Conservation (phyloP, 116 monocot genomes). For the Zostera marina region DNA sequence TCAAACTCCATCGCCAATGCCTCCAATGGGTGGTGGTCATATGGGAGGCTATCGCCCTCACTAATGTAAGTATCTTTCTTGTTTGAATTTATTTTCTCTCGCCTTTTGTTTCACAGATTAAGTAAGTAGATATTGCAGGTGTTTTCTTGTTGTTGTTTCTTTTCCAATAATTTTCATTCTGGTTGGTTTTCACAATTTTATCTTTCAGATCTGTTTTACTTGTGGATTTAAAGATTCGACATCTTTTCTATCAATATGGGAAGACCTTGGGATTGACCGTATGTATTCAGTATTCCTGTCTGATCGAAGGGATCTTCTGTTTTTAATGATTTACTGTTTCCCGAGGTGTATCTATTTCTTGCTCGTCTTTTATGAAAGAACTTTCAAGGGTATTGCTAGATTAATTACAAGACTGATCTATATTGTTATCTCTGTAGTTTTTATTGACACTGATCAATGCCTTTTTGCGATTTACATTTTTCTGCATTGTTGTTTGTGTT, state of each 20-base stretch:
- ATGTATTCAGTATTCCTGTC: slow-evolving; percentile 25
- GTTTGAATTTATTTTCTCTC: not conserved
- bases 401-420: not conserved
- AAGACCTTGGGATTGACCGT: slow-evolving; percentile 20
- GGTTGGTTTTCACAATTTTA: slow-evolving; percentile 24
- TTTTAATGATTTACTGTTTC: slow-evolving; percentile 5
- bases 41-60: slow-evolving; percentile 62
- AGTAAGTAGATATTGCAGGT: not conserved
- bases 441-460: not conserved
- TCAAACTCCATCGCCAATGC: slow-evolving; percentile 23
- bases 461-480: too few relatives aligned
- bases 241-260: slow-evolving; percentile 52
- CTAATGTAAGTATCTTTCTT: slow-evolving; percentile 42
- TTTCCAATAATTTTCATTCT: too few relatives aligned
- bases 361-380: slow-evolving; percentile 1
- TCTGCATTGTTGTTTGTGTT: too few relatives aligned
- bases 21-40: slow-evolving; percentile 33
- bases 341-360: slow-evolving; percentile 1
- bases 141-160: slow-evolving; percentile 6
- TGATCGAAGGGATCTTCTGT: slow-evolving; percentile 15
- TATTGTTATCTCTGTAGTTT: not conserved
- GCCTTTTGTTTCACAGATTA: not conserved
- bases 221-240: slow-evolving; percentile 39
- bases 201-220: slow-evolving; percentile 25
- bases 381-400: not conserved